phyloP scores from a whole-genome alignment of 1,139 yeast genomes.

The Debaryomyces fabryi region DNA sequence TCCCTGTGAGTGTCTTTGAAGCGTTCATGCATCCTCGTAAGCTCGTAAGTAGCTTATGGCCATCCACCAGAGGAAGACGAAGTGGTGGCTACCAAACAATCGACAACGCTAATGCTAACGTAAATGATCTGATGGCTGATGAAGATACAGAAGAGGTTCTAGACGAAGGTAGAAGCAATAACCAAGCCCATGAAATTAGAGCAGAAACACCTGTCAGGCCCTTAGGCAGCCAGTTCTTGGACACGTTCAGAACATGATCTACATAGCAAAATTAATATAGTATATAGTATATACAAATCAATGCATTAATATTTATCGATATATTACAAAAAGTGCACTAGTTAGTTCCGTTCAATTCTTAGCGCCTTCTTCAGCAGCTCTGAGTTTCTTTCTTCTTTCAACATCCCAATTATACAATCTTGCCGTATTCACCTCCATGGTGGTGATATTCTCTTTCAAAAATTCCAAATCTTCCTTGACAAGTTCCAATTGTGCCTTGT shows the following conservation, averaged over 20 bases:
- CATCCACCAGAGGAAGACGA: slow-evolving; percentile 5
- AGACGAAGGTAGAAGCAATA: slow-evolving; percentile 28
- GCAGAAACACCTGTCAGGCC: slow-evolving; percentile 64
- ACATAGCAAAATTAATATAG: not conserved
- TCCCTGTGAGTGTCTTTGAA: slow-evolving; percentile 34
- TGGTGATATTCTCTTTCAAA: slow-evolving; percentile 88
- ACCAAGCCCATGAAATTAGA: slow-evolving; percentile 33
- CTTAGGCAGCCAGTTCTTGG: slow-evolving; percentile 58
- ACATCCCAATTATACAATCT: slow-evolving; percentile 96
- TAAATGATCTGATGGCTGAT: slow-evolving; percentile 10
- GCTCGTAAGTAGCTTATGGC: not conserved
- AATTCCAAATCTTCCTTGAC: slow-evolving; percentile 88
- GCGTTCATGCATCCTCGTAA: slow-evolving; percentile 29
- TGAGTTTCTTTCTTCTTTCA: slow-evolving; percentile 64
- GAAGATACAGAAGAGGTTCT: slow-evolving; percentile 29
- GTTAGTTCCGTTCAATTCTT: slow-evolving; percentile 33
- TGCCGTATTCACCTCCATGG: slow-evolving; percentile 97
- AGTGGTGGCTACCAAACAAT: slow-evolving; percentile 10
- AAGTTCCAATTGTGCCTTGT: slow-evolving; percentile 57
- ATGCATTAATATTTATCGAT: slow-evolving; percentile 6
- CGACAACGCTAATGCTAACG: slow-evolving; percentile 9
- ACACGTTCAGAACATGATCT: slow-evolving; percentile 50
- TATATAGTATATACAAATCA: slow-evolving; percentile 3
- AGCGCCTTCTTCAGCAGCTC: slow-evolving; percentile 42
- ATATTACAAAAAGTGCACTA: slow-evolving; percentile 1